Evolutionary conservation across 78 protist genomes (phyloP).

Genomic region (Isochrysis galbana): DNA sequence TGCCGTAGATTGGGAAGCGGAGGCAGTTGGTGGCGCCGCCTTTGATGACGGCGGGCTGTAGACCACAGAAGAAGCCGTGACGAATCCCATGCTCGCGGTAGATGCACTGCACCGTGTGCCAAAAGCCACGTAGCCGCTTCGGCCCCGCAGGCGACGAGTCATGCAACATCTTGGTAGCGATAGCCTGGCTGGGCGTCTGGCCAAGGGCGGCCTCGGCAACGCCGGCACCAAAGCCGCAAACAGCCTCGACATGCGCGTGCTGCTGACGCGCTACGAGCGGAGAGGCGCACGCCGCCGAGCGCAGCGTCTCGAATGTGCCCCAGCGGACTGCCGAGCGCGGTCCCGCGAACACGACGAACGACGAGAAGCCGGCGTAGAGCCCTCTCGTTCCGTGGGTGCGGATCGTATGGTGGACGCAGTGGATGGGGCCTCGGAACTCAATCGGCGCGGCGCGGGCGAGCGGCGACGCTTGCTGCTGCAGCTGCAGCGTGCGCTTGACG

Average conservation of each 20-base stretch:
- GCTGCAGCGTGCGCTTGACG: background rate
- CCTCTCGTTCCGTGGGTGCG: background rate
- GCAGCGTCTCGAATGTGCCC: background rate
- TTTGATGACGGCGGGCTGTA: background rate
- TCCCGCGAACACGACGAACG: background rate
- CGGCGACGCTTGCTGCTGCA: background rate
- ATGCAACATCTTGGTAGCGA: background rate
- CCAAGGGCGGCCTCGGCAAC: background rate
- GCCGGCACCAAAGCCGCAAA: background rate
- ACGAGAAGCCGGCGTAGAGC: background rate
- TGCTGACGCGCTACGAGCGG: background rate
- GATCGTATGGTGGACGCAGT: background rate
- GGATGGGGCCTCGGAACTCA: background rate
- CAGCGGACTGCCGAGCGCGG: slow-evolving; percentile 11
- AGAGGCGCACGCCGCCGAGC: too few species aligned
- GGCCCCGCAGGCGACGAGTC: background rate
- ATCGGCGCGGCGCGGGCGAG: background rate
- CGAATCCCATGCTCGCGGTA: background rate
- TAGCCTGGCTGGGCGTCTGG: background rate
- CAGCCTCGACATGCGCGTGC: background rate
- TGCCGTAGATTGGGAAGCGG: background rate
- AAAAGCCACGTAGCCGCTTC: background rate
- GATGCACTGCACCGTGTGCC: background rate
- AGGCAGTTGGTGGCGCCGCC: background rate
- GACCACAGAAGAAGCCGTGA: background rate